Evolutionary conservation across 2,329 filamentous ascomycete genomes (phyloP), one percentile per base, ranked within the genome.

Genomic region (Parastagonospora avenae): DNA sequence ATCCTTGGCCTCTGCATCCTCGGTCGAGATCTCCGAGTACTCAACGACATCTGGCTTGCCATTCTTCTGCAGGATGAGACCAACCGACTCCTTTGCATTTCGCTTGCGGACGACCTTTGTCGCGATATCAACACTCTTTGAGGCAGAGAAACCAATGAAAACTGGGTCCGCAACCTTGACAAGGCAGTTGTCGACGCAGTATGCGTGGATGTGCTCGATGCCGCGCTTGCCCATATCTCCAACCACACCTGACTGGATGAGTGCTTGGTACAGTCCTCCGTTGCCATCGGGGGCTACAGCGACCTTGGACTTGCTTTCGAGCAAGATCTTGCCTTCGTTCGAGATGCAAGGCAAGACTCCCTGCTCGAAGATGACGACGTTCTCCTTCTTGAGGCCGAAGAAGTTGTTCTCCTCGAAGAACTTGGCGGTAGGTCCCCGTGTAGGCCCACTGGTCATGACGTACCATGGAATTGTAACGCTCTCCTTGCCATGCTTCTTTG

Each of bases 21-120:
- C 88, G 60, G 85, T 78, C 80, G 95, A 90, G 65, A 99, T 97
- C 80, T 99, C 94, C 5, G 92, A 96, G 82, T 99, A 99, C 79
- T 99, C 94, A 46, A 99, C 93, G 3, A 99, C 94, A 71, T 96
- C 94, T 33, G 94, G 94, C 78, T 90, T 92, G 76, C 92, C 92
- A 74, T 97, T 95, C 84, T 96, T 96, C 70, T 89, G 87, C 50
- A 99, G 79, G 68, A 99, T 97, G 55, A 99, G 82, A 39, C 94
- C 94, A 32, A 99, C 94, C 1, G 92, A 92, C 80, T 99, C 94
- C 70, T 91, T 95, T 46, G 94, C 93, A 72, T 93, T 90, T 67
- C 94, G 92, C 85, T 99, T 99, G 65, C 94, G 91, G 54, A 99
- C 94, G n/a, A 97, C 94, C 82, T 99, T 99, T 64, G 94, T 99